Evolutionary conservation across 2,329 filamentous ascomycete species (phyloP).

Genomic region (Hypoxylon sp.): DNA sequence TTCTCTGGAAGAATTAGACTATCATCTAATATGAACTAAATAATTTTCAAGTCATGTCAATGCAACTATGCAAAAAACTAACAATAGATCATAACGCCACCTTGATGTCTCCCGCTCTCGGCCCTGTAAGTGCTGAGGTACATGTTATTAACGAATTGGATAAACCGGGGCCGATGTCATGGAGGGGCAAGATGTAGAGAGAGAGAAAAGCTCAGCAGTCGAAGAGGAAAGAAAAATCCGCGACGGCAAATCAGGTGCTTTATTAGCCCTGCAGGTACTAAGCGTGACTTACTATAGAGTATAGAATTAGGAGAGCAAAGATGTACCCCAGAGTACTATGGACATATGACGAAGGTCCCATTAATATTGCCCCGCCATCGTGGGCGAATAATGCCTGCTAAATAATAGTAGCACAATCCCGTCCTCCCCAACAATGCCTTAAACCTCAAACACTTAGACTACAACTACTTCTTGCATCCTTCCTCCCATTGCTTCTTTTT

Average conservation of each 20-base stretch:
- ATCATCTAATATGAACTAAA: too few species aligned
- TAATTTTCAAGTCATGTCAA: too few species aligned
- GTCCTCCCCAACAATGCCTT: conserved; percentile 24
- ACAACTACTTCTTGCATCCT: conserved; percentile 7
- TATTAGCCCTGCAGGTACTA: conserved; percentile 17
- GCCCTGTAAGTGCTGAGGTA: too few species aligned
- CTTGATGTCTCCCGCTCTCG: conserved; percentile 8
- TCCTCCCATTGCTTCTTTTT: conserved; percentile 4
- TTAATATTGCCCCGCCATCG: conserved; percentile 31
- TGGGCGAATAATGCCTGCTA: conserved; percentile 26
- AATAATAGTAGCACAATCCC: conserved; percentile 24
- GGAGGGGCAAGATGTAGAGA: conserved; percentile 28
- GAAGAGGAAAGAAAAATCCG: conserved; percentile 31
- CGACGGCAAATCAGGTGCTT: conserved; percentile 34
- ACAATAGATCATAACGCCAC: conserved; percentile 11
- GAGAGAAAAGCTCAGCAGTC: conserved; percentile 27
- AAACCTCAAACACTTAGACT: conserved; percentile 14
- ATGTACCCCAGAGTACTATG: conserved; percentile 26
- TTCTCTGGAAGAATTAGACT: too few species aligned
- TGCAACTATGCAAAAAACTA: too few species aligned
- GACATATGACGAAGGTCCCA: conserved; percentile 33
- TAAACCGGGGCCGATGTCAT: conserved; percentile 21
- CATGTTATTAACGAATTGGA: conserved; percentile 28
- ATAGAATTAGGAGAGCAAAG: not conserved
- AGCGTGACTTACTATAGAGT: conserved; percentile 13